phyloP scores from a whole-genome alignment of 2,329 filamentous ascomycete genomes.

The Epichloe gansuensis region DNA sequence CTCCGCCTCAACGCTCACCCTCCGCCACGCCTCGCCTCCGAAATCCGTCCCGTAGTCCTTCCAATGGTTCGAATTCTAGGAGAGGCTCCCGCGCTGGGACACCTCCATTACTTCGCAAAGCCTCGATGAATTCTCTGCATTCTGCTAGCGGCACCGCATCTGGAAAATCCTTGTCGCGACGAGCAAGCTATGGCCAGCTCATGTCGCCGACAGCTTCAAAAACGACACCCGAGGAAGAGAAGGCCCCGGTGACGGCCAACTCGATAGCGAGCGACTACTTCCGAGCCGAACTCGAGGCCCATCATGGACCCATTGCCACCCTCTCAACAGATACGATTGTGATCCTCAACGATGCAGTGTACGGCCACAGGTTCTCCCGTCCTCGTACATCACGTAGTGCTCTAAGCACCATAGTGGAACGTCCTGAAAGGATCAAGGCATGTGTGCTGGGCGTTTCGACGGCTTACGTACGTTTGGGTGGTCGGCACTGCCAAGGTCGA shows the following conservation, averaged over 20 bases:
- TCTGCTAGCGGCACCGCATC: slow-evolving; percentile 30
- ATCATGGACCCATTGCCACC: slow-evolving; percentile 35
- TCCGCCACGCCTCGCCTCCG: slow-evolving; percentile 25
- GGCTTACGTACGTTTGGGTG: slow-evolving; percentile 84
- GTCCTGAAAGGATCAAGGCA: slow-evolving; percentile 82
- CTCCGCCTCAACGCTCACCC: slow-evolving; percentile 23
- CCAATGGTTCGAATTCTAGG: slow-evolving; percentile 28
- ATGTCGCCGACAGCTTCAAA: slow-evolving; percentile 23
- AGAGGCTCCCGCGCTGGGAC: slow-evolving; percentile 35
- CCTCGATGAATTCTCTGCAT: slow-evolving; percentile 44
- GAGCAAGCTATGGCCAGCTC: slow-evolving; percentile 33
- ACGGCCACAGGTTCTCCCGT: slow-evolving; percentile 82
- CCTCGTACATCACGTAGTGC: slow-evolving; percentile 61
- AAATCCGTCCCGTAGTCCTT: slow-evolving; percentile 30
- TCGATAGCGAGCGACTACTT: slow-evolving; percentile 58
- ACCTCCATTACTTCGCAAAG: slow-evolving; percentile 40
- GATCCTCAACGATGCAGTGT: slow-evolving; percentile 84
- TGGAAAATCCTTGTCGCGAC: slow-evolving; percentile 29
- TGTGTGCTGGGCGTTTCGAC: slow-evolving; percentile 68
- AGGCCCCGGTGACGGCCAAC: slow-evolving; percentile 31
- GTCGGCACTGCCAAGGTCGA: slow-evolving; percentile 58
- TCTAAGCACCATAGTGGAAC: slow-evolving; percentile 76
- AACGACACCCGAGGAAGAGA: slow-evolving; percentile 16
- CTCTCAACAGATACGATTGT: slow-evolving; percentile 55
- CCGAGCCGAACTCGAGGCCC: slow-evolving; percentile 51